Evolutionary conservation across 306 rosid genomes (phyloP).

Genomic region (Pterocarpus santalinus): DNA sequence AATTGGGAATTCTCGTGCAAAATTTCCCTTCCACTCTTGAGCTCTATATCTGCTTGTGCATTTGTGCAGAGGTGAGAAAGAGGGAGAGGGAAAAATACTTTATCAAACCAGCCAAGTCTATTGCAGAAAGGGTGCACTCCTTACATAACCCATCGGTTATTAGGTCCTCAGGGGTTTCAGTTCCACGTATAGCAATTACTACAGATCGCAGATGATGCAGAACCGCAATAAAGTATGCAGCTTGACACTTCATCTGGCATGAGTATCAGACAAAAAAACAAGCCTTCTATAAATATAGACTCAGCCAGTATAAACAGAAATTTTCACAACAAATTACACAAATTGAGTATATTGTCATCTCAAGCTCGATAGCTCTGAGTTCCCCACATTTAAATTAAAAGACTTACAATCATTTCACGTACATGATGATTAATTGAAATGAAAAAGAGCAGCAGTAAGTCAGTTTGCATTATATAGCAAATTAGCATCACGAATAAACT

Average conservation of each 20-base stretch:
- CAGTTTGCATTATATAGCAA: not conserved
- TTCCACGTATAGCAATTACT: constrained; percentile 88
- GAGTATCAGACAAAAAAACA: constrained; percentile 38
- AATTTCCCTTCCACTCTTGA: constrained; percentile 25
- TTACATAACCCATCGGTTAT: constrained; percentile 87
- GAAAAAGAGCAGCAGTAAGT: not conserved
- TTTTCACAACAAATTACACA: constrained; percentile 21
- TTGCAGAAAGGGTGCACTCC: constrained; percentile 74
- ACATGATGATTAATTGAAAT: constrained; percentile 14
- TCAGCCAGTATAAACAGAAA: constrained; percentile 27
- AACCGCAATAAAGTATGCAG: constrained; percentile 91
- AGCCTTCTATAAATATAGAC: constrained; percentile 17
- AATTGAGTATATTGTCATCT: constrained; percentile 20
- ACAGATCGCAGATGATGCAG: constrained; percentile 76
- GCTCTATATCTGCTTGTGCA: constrained; percentile 2
- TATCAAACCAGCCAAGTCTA: constrained; percentile 86
- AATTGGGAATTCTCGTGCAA: constrained; percentile 32
- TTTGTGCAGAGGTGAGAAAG: constrained; percentile 15
- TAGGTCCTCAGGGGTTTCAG: constrained; percentile 97
- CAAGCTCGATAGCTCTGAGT: constrained; percentile 10
- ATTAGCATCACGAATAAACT: constrained; percentile 1
- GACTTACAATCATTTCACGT: not conserved
- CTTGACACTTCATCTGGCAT: constrained; percentile 81
- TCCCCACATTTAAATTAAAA: constrained; percentile 38
- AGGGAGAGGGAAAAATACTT: constrained; percentile 61